Conservation (phyloP, 805 yeast genomes). For the Lipomyces japonicus region DNA sequence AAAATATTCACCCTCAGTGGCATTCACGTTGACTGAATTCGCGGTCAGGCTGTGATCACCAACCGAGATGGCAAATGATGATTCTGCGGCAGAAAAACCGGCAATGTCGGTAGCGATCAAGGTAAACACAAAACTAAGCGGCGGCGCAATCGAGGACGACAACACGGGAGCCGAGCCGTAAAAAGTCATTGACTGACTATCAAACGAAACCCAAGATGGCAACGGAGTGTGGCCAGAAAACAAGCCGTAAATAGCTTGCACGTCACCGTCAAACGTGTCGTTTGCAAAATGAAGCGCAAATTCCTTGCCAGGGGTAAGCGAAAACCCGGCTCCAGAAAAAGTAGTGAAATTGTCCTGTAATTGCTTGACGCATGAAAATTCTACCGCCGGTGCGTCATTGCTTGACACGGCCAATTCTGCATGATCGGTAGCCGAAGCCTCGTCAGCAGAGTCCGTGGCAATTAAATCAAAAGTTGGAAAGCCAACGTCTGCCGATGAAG, state of each 20-base stretch:
- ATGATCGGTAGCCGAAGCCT: constrained; percentile 39
- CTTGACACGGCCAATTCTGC: constrained; percentile 61
- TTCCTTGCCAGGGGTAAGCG: constrained; percentile 62
- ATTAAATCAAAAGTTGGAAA: constrained; percentile 46
- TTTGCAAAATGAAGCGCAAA: constrained; percentile 64
- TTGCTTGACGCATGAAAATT: constrained; percentile 44
- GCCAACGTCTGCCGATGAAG: constrained; percentile 34
- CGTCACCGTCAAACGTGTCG: constrained; percentile 56
- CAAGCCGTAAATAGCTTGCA: constrained; percentile 72
- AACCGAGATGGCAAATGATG: constrained; percentile 66
- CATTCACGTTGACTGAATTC: constrained; percentile 57
- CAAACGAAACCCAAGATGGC: constrained; percentile 84
- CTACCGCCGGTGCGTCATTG: constrained; percentile 51
- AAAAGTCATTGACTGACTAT: constrained; percentile 58
- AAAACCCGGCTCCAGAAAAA: constrained; percentile 70
- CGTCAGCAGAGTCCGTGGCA: constrained; percentile 56
- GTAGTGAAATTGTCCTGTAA: constrained; percentile 63
- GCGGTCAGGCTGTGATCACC: constrained; percentile 87
- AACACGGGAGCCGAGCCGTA: constrained; percentile 86
- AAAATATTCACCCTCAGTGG: constrained; percentile 58
- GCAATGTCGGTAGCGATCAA: constrained; percentile 74
- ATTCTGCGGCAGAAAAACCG: constrained; percentile 69
- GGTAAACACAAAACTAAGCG: constrained; percentile 61
- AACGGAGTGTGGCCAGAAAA: constrained; percentile 79
- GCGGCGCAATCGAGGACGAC: constrained; percentile 84